Conservation (phyloP, 108 stramenopile species). For the Nitzschia palea region DNA sequence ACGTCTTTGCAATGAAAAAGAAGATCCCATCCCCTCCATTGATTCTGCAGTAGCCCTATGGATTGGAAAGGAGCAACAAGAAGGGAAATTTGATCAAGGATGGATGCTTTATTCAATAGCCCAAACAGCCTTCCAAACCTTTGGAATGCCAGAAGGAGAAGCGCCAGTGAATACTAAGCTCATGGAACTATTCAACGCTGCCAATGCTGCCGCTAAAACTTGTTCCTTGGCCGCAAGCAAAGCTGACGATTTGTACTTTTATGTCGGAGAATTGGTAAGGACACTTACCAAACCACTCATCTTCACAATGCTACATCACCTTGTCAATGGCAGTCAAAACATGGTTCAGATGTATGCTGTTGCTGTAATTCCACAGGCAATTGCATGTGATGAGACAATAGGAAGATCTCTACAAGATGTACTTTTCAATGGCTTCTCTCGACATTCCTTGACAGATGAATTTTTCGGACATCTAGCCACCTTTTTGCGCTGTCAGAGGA, state of each 20-base stretch:
- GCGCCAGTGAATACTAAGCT: slow-evolving; percentile 41
- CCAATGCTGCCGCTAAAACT: slow-evolving; percentile 18
- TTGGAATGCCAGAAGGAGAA: slow-evolving; percentile 36
- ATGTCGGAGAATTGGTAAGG: slow-evolving; percentile 43
- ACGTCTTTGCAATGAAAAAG: slow-evolving; percentile 25
- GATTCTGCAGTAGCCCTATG: slow-evolving; percentile 76
- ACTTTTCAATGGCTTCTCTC: slow-evolving; percentile 10
- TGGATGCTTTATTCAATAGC: slow-evolving; percentile 59
- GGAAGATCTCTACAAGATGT: slow-evolving; percentile 11
- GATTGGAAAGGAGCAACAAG: slow-evolving; percentile 55
- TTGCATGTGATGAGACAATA: slow-evolving; percentile 30
- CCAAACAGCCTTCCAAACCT: slow-evolving; percentile 42
- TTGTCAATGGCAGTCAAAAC: slow-evolving; percentile 40
- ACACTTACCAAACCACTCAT: slow-evolving; percentile 57
- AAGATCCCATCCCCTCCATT: slow-evolving; percentile 20
- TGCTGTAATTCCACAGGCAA: slow-evolving; percentile 40
- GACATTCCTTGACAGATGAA: slow-evolving; percentile 2
- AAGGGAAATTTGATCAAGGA: slow-evolving; percentile 43
- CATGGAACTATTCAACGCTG: slow-evolving; percentile 39
- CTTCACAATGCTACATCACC: slow-evolving; percentile 52
- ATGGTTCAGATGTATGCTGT: slow-evolving; percentile 48
- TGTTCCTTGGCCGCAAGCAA: slow-evolving; percentile 8
- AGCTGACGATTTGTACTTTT: slow-evolving; percentile 21
- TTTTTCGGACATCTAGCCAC: slow-evolving; percentile 22
- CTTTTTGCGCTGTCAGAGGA: slow-evolving; percentile 38